Evolutionary conservation across 768 basidiomycete genomes (phyloP), one percentile per base, ranked within the genome.

Genomic region (Crassisporium funariophilum): DNA sequence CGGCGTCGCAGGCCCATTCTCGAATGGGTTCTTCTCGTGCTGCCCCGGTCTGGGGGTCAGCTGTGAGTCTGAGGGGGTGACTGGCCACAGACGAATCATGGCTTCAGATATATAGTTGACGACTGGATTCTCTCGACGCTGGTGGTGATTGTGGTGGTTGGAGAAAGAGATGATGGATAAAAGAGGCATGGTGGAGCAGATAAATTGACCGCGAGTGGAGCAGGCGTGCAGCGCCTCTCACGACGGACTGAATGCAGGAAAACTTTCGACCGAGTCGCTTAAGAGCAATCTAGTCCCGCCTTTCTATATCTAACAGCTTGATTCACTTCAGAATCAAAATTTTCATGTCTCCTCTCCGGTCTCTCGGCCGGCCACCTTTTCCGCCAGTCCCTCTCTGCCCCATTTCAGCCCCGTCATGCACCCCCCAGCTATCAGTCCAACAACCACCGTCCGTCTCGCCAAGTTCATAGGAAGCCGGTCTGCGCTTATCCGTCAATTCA

Each of bases 71-170:
- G 66, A 64, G 36, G 73, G 59, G 9, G 73, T 61, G 13, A 29
- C 12, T 3, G 83, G 78, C 88, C 88, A 86, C 51, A 88, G 70
- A 60, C 81, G 84, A 55, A 89, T 72, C 82, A 88, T 86, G 44
- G 65, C 62, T 52, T 42, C 29, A 27, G 46, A 33, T 41, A 37
- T 16, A 12, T 16, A 33, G 31, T 15, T 46, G 21, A 44, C 42
- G 44, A n/a, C n/a, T n/a, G n/a, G n/a, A n/a, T n/a, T n/a, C n/a
- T n/a, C n/a, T n/a, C n/a, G n/a, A n/a, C n/a, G n/a, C 46, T 51
- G 35, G 46, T 39, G 42, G 47, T 53, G 17, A 57, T 46, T 38
- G 35, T 37, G 41, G 54, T 52, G 46, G 50, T 51, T 17, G 36
- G 46, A 25, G 40, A 37, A 39, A 35, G 17, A 48, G 27, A 55